Base-by-base conservation (phyloP, 75 land plant genomes). In the Chamaecyparis obtusa region DNA sequence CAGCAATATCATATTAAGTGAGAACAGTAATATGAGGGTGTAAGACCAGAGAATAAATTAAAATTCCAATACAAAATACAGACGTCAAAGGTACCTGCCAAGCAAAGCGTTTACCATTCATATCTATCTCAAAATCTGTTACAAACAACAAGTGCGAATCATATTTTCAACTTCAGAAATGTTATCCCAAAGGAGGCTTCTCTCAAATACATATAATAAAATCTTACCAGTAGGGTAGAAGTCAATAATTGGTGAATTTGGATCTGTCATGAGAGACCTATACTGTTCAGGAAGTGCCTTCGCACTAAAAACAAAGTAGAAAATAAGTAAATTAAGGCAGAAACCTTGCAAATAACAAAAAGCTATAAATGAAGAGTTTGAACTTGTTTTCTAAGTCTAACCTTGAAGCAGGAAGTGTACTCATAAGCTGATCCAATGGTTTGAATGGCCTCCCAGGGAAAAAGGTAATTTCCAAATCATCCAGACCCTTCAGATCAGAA, bases 341-440 rank as follows among this genome's bases (percentile, higher is more conserved):
- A 46, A 88, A 30, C 64, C 49, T 79, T 19, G n/a, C 71, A 85
- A 49, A 83, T 19, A 76, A 78, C 11, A 84, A 84, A 41, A 51
- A 84, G n/a, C 27, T 24, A 86, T 8, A 84, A 27, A 55, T 49
- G 17, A 33, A 32, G 35, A 30, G 64, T 41, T 30, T 10, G 64
- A 43, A 56, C 36, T 37, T 57, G 30, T 13, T 75, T 87, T 35
- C 33, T 48, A 57, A 97, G 80, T 35, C 48, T 48, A 74, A 97
- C 99, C 99, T 97, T 86, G 99, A 93, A 86, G 98, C 97, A 85
- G 99, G 99, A 37, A 97, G 85, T 1, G 94, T 94, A 35, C 99
- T 96, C 98, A 97, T 96, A 36, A 97, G 93, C 87, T 96, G 98
- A 90, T 97, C 99, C 92, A 97, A 95, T 43, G 99, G 99, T 83